Evolutionary conservation across 345 rosid species (phyloP).

Genomic region (Trapa bicornis): DNA sequence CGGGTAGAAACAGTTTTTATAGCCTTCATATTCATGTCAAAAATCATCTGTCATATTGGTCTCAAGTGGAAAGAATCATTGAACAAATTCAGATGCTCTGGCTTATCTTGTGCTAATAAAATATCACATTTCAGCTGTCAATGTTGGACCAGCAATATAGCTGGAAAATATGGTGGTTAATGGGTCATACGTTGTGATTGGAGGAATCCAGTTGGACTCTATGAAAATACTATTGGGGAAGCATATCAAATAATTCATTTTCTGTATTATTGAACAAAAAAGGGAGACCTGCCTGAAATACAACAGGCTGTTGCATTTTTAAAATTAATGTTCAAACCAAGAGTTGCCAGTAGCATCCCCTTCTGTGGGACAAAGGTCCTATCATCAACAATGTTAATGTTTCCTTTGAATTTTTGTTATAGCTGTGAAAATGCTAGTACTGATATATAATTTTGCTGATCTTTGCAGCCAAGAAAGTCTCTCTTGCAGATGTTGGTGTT

Average conservation of each 20-base stretch:
- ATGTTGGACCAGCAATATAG: not conserved
- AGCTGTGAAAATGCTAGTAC: not conserved
- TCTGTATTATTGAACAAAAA: not conserved
- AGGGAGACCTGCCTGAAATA: not conserved
- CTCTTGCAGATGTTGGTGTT: slow-evolving; percentile 71
- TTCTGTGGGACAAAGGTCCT: not conserved
- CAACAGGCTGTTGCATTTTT: not conserved
- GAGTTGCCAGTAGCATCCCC: not conserved
- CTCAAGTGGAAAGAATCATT: not conserved
- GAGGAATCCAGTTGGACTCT: not conserved
- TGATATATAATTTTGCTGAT: not conserved
- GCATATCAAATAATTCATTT: not conserved
- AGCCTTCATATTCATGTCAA: not conserved
- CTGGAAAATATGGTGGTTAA: not conserved
- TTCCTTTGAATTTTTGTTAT: not conserved
- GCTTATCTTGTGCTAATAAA: not conserved
- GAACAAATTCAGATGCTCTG: not conserved
- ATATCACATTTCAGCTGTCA: not conserved
- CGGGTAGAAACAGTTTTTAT: not conserved
- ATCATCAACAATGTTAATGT: not conserved
- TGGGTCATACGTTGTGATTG: not conserved
- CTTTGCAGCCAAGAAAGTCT: slow-evolving; percentile 85
- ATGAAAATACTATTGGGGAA: not conserved
- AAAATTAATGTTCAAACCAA: not conserved
- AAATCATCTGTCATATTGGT: not conserved